These are phyloP conservation scores for Penicillium sp. DNA, from an alignment of 2,329 filamentous ascomycete species.

Conservation along the genomic window DNA sequence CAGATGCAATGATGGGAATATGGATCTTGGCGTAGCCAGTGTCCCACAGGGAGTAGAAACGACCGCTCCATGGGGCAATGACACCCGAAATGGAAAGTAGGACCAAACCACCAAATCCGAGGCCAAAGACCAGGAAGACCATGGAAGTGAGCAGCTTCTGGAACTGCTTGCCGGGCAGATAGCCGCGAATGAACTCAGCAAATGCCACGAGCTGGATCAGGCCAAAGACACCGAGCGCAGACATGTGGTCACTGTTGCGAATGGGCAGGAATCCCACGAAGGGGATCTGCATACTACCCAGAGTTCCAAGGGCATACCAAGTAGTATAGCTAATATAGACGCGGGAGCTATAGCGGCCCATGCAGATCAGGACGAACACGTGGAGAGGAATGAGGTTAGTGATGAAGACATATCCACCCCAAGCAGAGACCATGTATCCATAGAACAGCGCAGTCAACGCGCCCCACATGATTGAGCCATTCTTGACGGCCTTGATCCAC, in stretches of 20 bases:
- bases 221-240: slow-evolving; percentile 90
- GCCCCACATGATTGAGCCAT: slow-evolving; percentile 95
- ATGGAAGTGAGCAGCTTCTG: slow-evolving; percentile 79
- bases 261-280: slow-evolving; percentile 97
- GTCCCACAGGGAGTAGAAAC: slow-evolving; percentile 99
- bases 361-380: slow-evolving; percentile 88
- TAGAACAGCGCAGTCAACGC: slow-evolving; percentile 93
- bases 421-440: slow-evolving; percentile 99
- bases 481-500: slow-evolving; percentile 98
- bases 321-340: slow-evolving; percentile 96
- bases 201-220: slow-evolving; percentile 91
- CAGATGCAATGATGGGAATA: slow-evolving; percentile 99
- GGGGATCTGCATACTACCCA: slow-evolving; percentile 98
- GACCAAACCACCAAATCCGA: slow-evolving; percentile 74
- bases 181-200: slow-evolving; percentile 84
- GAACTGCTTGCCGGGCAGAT: slow-evolving; percentile 89
- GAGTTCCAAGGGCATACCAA: slow-evolving; percentile 93
- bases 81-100: slow-evolving; percentile 80
- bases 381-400: slow-evolving; percentile 95
- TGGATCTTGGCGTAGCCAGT: slow-evolving; percentile 98
- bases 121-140: slow-evolving; percentile 69
- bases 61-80: slow-evolving; percentile 95
- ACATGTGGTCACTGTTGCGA: slow-evolving; percentile 98
- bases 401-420: slow-evolving; percentile 99
- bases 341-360: slow-evolving; percentile 92